phyloP scores from a whole-genome alignment of 345 rosid species.

The Bretschneidera sinensis region DNA sequence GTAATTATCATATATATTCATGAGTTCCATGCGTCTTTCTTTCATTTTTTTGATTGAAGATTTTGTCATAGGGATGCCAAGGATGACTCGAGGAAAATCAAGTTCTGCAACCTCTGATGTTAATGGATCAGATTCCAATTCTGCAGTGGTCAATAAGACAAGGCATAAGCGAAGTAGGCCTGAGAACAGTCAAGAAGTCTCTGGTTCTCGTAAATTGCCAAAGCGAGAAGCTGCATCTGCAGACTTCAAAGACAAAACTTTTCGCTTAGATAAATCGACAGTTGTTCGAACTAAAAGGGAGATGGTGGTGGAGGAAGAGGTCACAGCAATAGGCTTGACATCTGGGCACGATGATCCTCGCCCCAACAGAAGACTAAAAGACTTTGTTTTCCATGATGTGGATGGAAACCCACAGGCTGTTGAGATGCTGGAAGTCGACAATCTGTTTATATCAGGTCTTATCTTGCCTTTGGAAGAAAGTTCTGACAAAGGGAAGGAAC shows the following conservation, averaged over 20 bases:
- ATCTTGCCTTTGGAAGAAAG: slow-evolving; percentile 36
- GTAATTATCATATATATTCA: too few relatives aligned
- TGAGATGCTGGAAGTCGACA: slow-evolving; percentile 43
- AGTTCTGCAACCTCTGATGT: too few relatives aligned
- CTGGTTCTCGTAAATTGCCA: slow-evolving; percentile 34
- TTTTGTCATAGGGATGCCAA: too few relatives aligned
- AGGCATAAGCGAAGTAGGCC: slow-evolving; percentile 25
- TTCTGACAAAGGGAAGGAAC: slow-evolving; percentile 31
- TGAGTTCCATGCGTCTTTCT: too few relatives aligned
- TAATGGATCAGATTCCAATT: too few relatives aligned
- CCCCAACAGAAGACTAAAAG: slow-evolving; percentile 44
- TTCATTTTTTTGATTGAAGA: too few relatives aligned
- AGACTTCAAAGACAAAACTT: slow-evolving; percentile 46
- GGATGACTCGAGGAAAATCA: too few relatives aligned
- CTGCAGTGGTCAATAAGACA: too few relatives aligned
- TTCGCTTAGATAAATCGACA: slow-evolving; percentile 24
- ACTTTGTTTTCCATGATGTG: slow-evolving; percentile 36
- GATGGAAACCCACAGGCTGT: slow-evolving; percentile 26
- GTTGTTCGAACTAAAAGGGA: slow-evolving; percentile 40
- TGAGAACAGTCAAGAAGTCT: slow-evolving; percentile 15
- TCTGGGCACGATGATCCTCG: slow-evolving; percentile 26
- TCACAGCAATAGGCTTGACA: slow-evolving; percentile 35
- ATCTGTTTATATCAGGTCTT: slow-evolving; percentile 42
- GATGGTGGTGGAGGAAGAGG: slow-evolving; percentile 38
- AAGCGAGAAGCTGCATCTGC: slow-evolving; percentile 58